Evolutionary conservation across 2,329 filamentous ascomycete genomes (phyloP), one percentile per base, ranked within the genome.

Genomic region (Nemania serpens): DNA sequence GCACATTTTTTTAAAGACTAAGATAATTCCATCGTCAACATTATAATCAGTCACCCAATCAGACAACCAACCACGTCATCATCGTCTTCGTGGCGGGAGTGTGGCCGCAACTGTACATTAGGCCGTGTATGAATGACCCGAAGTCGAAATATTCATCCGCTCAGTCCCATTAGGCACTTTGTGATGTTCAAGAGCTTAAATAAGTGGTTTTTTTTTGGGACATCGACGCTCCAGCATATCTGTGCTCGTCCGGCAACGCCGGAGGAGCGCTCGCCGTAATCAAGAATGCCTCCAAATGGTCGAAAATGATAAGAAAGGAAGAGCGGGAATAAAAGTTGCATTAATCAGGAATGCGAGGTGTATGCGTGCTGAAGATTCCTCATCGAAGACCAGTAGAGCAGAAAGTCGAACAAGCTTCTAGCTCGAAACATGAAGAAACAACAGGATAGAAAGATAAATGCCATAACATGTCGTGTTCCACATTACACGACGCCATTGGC

Each of bases 401-500:
- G 37, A 54, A 54, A 29, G 18, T 33, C 12, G 49, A 12, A 41
- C 33, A 50, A 58, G 48, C 25, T 42, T 47, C 29, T 47, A 37
- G 33, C 52, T 56, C 37, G 18, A 52, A 49, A 54, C 29, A 58
- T 52, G 33, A 55, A 53, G 5, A 53, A 58, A 62, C 43, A 59
- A 58, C 34, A 62, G 42, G 18, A 61, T 50, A 54, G 43, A 63
- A 63, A 52, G 54, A 60, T 59, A 61, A 63, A 61, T 63, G 52
- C 63, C 63, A 61, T 58, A 61, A 52, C 64, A 67, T 29, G 68
- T 66, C 39, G 69, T 66, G 56, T 61, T 66, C 64, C 64, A 66
- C 64, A 66, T 66, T 64, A 64, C 50, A 59, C 55, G 48, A 61
- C 58, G 52, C 58, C 54, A 54, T 58, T n/a, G 53, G 53, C 48